Evolutionary conservation across 805 yeast genomes (phyloP), one percentile per base, ranked within the genome.

Genomic region (Lachancea lanzarotensis): DNA sequence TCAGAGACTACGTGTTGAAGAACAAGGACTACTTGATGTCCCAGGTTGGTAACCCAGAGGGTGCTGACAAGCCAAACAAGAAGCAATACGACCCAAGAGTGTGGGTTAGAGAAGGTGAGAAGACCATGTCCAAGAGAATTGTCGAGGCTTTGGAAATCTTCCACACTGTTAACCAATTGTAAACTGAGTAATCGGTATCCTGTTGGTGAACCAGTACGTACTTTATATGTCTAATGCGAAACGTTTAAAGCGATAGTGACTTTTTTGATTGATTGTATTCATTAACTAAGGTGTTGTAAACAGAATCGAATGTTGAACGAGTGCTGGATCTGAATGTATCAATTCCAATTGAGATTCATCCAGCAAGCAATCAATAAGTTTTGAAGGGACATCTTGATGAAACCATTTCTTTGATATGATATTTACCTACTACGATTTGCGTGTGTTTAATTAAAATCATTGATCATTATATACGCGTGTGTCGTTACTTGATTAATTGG

Each of bases 61-160:
- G 98, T 72, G 91, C 76, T 7, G 98, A 93, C 75, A 86, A 88
- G 80, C 98, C 98, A 76, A 93, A 93, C 91, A 93, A 93, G 90
- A 93, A 93, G 79, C 89, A 75, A 88, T 93, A 88, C 69, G 98
- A 93, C 77, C 98, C 98, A 76, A 91, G 98, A 83, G 98, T 90
- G 73, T 93, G 98, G 98, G 97, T 93, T 58, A 90, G 98, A 81
- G 98, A 91, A 77, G 98, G 98, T 80, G 98, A 93, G 81, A 89
- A 89, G 89, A 89, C 97, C 67, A 91, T 93, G 97, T 58, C 81
- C 57, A 73, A 70, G 58, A 87, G 97, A 82, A 77, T 93, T 65
- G 58, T 84, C 51, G 83, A 81, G 70, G 95, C 95, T 63, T 77
- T 93, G 69, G 75, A 71, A 42, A 75, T 86, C 67, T 93, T 93